phyloP scores from a whole-genome alignment of 2,329 filamentous ascomycete species.

The Trichophyton equinum region DNA sequence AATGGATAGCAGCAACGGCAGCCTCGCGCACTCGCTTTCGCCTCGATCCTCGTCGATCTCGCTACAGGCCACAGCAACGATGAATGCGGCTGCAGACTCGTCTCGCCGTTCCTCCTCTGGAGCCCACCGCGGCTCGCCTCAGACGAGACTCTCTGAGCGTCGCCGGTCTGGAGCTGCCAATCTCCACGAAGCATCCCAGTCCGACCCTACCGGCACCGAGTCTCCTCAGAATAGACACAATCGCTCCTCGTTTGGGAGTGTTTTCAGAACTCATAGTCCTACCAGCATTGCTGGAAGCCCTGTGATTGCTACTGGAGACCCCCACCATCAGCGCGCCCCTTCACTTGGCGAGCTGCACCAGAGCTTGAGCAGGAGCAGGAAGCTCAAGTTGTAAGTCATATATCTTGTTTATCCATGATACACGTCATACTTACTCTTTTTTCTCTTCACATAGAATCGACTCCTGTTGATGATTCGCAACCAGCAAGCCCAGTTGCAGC shows the following conservation, averaged over 20 bases:
- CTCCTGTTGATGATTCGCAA: slow-evolving; percentile 39
- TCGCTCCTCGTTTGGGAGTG: slow-evolving; percentile 25
- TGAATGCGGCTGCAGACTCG: slow-evolving; percentile 60
- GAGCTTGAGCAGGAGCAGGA: slow-evolving; percentile 41
- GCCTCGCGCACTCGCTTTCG: slow-evolving; percentile 42
- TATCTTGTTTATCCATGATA: neutral
- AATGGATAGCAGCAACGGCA: slow-evolving; percentile 27
- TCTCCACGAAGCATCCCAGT: slow-evolving; percentile 27
- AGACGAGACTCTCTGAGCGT: slow-evolving; percentile 25
- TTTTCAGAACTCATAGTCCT: slow-evolving; percentile 32
- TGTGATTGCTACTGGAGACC: slow-evolving; percentile 33
- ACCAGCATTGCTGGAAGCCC: slow-evolving; percentile 32
- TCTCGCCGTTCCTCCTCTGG: slow-evolving; percentile 32
- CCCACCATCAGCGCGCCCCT: slow-evolving; percentile 37
- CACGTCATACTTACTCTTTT: slow-evolving; percentile 6
- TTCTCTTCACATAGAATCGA: slow-evolving; percentile 29
- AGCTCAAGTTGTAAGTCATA: slow-evolving; percentile 36
- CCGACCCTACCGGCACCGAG: slow-evolving; percentile 25
- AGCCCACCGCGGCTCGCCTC: slow-evolving; percentile 23
- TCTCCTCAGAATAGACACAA: slow-evolving; percentile 27
- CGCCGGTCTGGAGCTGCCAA: slow-evolving; percentile 32
- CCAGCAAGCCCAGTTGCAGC: slow-evolving; percentile 36
- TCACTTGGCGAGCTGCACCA: slow-evolving; percentile 40
- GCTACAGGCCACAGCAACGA: slow-evolving; percentile 61
- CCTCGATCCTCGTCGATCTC: slow-evolving; percentile 56